These are phyloP conservation scores for Monosporozyma siamensis DNA, from an alignment of 805 yeast species.

Conservation along the genomic window DNA sequence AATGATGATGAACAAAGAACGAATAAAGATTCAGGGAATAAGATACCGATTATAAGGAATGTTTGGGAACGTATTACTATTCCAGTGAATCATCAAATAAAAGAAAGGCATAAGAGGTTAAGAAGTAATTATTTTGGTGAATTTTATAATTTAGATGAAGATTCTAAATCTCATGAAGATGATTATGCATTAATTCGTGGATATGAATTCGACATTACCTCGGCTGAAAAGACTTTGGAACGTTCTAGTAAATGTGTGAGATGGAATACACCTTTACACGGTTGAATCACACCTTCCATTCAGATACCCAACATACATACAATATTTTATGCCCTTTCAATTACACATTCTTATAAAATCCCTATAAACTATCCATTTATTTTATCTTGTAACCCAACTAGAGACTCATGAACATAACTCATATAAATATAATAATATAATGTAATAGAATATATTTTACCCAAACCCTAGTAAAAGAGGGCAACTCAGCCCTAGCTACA, in stretches of 20 bases:
- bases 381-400: too few relatives aligned
- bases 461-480: too few relatives aligned
- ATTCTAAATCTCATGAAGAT: not conserved
- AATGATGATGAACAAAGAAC: conserved; percentile 1
- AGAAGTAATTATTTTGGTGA: conserved; percentile 13
- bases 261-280: conserved; percentile 5
- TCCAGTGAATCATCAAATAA: conserved; percentile 24
- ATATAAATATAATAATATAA: too few relatives aligned
- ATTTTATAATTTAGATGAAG: conserved; percentile 9
- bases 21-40: not conserved
- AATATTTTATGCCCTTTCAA: not conserved
- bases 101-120: conserved; percentile 17
- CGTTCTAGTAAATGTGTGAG: conserved; percentile 4
- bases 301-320: not conserved
- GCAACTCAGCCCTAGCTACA: too few relatives aligned
- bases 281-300: not conserved
- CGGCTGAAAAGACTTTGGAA: not conserved
- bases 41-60: conserved; percentile 17
- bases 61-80: conserved; percentile 24
- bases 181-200: conserved; percentile 28
- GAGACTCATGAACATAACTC: too few relatives aligned
- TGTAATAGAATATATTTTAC: too few relatives aligned
- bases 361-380: too few relatives aligned
- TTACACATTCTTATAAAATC: not conserved
- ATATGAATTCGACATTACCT: conserved; percentile 13